Evolutionary conservation across 805 yeast species (phyloP), one percentile per base, ranked within the genome.

Genomic region (Limtongia smithiae): DNA sequence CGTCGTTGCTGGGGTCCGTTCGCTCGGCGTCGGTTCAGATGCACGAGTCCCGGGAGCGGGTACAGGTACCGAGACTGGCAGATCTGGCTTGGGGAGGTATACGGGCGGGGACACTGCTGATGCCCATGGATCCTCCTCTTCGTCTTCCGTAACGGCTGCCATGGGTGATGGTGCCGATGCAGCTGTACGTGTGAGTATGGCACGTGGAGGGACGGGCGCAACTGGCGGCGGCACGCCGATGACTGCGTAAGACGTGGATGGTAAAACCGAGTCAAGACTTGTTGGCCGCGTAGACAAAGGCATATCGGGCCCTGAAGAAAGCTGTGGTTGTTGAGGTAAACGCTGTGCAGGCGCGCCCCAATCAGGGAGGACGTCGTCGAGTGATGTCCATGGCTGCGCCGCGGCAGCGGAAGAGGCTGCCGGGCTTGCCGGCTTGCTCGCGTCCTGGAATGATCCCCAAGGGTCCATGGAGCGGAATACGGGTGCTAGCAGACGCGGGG

Each of bases 51-150:
- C 18, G 15, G 35, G n/a, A 12, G 36, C n/a, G 3, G 45, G 18
- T 14, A n/a, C n/a, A n/a, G n/a, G n/a, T n/a, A n/a, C n/a, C n/a
- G n/a, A n/a, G n/a, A n/a, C n/a, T n/a, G n/a, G n/a, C n/a, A n/a
- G n/a, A n/a, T n/a, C n/a, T n/a, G n/a, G n/a, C n/a, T n/a, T n/a
- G n/a, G n/a, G n/a, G n/a, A n/a, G n/a, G n/a, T n/a, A n/a, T n/a
- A n/a, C n/a, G n/a, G 48, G 48, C 12, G 49, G 17, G 14, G 48
- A 28, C 28, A 44, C 55, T 7, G 41, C 44, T n/a, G 57, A 50
- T 14, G 57, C 59, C 46, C 53, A 56, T 31, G 59, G 59, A 34
- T 58, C 61, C 20, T 51, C 49, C 21, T 48, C 55, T 9, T 41
- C 44, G 9, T 46, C 59, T 17, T 25, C 50, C 9, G 9, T 7